phyloP scores from a whole-genome alignment of 352 stramenopile species.

The Phytophthora vignae region DNA sequence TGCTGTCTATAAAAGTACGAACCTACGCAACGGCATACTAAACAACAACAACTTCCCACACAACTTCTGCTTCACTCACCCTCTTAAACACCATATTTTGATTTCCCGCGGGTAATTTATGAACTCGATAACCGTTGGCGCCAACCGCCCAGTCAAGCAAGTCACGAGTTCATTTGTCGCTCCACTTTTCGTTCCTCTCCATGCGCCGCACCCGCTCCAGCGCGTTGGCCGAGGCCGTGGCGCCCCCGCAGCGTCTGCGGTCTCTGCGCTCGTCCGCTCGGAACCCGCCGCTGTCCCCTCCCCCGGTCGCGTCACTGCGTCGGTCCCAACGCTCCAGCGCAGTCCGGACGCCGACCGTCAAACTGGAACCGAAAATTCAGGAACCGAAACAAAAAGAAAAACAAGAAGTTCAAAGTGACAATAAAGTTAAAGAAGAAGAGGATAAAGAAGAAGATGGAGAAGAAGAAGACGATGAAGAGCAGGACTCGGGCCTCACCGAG shows the following conservation, averaged over 20 bases:
- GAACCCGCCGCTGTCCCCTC: conserved; percentile 28
- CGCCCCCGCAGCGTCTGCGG: conserved; percentile 23
- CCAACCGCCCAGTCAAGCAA: not conserved
- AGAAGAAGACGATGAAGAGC: conserved; percentile 17
- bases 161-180: not conserved
- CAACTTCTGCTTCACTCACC: not conserved
- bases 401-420: not conserved
- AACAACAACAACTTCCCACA: not conserved
- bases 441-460: conserved; percentile 3
- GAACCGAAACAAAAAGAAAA: not conserved
- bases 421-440: conserved; percentile 3
- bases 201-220: conserved; percentile 45
- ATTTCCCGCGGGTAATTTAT: not conserved
- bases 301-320: conserved; percentile 21
- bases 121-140: not conserved
- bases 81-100: not conserved
- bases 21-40: not conserved
- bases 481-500: conserved; percentile 49
- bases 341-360: not conserved
- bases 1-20: not conserved
- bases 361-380: conserved; percentile 17
- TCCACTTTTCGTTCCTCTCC: not conserved
- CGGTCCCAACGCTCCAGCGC: conserved; percentile 14
- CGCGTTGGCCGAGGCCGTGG: conserved; percentile 4
- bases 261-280: conserved; percentile 27